Conservation (phyloP, 371 early-diverging fungal genomes). For the Apophysomyces trapeziformis region DNA sequence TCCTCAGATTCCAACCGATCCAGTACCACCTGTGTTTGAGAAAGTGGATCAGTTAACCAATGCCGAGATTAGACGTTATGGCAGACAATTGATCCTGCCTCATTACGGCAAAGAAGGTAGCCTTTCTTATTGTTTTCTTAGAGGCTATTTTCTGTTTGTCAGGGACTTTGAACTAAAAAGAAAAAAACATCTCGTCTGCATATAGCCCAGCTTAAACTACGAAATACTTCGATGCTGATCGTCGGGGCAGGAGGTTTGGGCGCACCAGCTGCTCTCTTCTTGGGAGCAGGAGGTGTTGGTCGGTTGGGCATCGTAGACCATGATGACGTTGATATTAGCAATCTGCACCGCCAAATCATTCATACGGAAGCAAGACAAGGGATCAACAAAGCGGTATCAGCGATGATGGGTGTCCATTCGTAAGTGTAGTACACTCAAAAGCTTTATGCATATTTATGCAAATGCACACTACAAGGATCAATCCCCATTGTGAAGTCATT, state of each 20-base stretch:
- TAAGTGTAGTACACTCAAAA: conserved; percentile 32
- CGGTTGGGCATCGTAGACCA: conserved; percentile 95
- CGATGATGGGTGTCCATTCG: conserved; percentile 63
- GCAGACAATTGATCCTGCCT: conserved; percentile 92
- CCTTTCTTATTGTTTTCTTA: too few relatives aligned
- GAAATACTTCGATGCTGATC: conserved; percentile 80
- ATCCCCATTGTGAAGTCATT: conserved; percentile 58
- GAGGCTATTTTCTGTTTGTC: too few relatives aligned
- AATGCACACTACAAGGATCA: conserved; percentile 40
- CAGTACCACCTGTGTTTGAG: conserved; percentile 22
- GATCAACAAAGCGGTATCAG: conserved; percentile 82
- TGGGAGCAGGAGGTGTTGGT: conserved; percentile 93
- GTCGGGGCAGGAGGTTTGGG: conserved; percentile 99
- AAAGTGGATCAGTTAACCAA: conserved; percentile 44
- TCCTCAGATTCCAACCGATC: conserved; percentile 4
- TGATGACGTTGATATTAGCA: conserved; percentile 93
- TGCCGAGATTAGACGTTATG: conserved; percentile 85
- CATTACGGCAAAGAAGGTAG: conserved; percentile 81
- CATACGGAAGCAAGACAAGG: conserved; percentile 83
- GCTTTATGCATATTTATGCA: conserved; percentile 12
- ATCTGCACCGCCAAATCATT: conserved; percentile 97
- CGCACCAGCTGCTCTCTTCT: conserved; percentile 88
- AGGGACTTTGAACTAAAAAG: neutral
- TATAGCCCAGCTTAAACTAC: conserved; percentile 82
- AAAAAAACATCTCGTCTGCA: neutral